Percentiles rank a stretch among this genome's conserved stretches.
Evolutionary conservation across 441 rosid species (phyloP).

Genomic region (Jatropha multifida): DNA sequence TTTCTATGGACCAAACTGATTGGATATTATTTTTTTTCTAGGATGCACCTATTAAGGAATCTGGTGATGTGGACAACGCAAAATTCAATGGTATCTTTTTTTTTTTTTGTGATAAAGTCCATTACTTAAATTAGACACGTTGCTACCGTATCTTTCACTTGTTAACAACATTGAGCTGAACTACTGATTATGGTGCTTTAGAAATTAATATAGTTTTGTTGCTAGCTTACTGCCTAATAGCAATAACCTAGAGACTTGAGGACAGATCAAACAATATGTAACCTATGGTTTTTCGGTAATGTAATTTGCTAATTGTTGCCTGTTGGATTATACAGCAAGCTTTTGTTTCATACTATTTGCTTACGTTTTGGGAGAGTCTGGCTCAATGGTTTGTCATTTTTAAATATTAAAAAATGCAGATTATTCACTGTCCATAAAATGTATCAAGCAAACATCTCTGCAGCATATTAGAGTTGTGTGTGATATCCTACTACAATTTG

Average conservation of each 20-base stretch:
- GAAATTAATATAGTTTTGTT: slow-evolving; percentile 2
- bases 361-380: not conserved
- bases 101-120: not conserved
- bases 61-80: slow-evolving; percentile 77
- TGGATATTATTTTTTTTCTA: slow-evolving; percentile 28
- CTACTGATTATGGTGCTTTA: not conserved
- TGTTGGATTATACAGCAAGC: not conserved
- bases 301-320: not conserved
- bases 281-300: not conserved
- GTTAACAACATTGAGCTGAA: not conserved
- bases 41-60: slow-evolving; percentile 95
- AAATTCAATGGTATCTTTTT: slow-evolving; percentile 63
- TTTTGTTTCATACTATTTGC: not conserved
- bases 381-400: not conserved
- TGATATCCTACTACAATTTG: not conserved
- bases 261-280: not conserved
- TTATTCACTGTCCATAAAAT: not conserved
- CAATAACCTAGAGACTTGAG: not conserved
- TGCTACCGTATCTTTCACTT: not conserved
- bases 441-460: not conserved
- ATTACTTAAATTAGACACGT: not conserved
- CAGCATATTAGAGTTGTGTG: not conserved
- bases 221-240: not conserved
- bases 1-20: slow-evolving; percentile 20
- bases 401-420: not conserved